Evolutionary conservation across 2,329 filamentous ascomycete species (phyloP).

Genomic region (Phyllosticta citribraziliensis): DNA sequence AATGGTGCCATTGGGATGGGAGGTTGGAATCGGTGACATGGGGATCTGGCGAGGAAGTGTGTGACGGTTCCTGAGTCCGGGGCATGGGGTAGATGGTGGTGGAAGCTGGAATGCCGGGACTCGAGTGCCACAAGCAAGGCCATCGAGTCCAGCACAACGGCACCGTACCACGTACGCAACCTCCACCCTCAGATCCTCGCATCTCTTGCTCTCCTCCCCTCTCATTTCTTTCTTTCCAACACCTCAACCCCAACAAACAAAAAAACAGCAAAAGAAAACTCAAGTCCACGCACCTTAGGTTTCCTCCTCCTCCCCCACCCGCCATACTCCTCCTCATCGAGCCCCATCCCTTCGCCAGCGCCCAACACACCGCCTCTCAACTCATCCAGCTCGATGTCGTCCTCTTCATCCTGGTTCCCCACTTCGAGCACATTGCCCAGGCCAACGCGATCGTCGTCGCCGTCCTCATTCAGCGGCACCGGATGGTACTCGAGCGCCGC

Average conservation of each 20-base stretch:
- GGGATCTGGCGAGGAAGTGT: not conserved
- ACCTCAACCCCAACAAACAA: not conserved
- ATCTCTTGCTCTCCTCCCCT: not conserved
- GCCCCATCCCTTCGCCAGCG: not conserved
- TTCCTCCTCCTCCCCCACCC: not conserved
- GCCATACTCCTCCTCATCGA: not conserved
- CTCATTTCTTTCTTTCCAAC: too few relatives aligned
- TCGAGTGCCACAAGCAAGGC: not conserved
- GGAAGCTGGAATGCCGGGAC: not conserved
- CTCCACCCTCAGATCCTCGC: not conserved
- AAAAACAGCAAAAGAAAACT: not conserved
- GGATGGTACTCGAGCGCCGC: not conserved
- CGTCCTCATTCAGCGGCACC: not conserved
- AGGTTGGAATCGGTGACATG: not conserved
- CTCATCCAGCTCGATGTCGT: not conserved
- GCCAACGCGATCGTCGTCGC: not conserved
- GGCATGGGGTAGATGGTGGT: not conserved
- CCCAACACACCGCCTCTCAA: not conserved
- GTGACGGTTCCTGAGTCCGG: not conserved
- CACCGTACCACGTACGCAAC: not conserved
- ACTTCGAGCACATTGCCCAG: not conserved
- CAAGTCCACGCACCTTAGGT: not conserved
- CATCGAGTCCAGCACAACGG: not conserved
- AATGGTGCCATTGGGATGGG: not conserved
- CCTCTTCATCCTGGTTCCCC: not conserved